Conservation (phyloP, 495 filamentous ascomycete genomes). For the Massariosphaeria phaeospora region DNA sequence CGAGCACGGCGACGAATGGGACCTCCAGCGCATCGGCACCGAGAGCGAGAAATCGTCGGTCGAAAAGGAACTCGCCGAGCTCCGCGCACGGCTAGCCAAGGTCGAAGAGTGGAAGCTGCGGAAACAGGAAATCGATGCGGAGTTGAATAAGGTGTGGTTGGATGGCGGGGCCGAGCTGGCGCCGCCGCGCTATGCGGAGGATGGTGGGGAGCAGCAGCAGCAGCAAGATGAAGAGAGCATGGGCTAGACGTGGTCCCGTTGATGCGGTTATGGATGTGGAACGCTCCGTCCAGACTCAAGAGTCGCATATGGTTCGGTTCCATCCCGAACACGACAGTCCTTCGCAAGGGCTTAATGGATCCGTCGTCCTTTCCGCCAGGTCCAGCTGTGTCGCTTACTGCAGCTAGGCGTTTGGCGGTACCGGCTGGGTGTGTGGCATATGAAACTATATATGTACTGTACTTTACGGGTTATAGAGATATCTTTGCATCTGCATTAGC, state of each 20-base stretch:
- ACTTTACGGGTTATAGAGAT: too few relatives aligned
- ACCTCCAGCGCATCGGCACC: slow-evolving; percentile 87
- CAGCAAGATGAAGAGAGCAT: neutral
- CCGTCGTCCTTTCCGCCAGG: too few relatives aligned
- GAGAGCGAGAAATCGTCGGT: slow-evolving; percentile 85
- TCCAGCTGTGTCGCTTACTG: too few relatives aligned
- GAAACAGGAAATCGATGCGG: slow-evolving; percentile 67
- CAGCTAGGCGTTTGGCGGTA: too few relatives aligned
- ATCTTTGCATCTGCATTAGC: too few relatives aligned
- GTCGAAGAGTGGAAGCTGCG: slow-evolving; percentile 80
- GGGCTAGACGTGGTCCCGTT: too few relatives aligned
- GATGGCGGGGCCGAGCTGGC: slow-evolving; percentile 38
- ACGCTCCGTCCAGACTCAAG: too few relatives aligned
- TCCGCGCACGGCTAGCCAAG: slow-evolving; percentile 70
- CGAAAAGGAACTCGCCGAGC: slow-evolving; percentile 78
- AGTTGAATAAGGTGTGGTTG: slow-evolving; percentile 60
- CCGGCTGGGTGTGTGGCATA: too few relatives aligned
- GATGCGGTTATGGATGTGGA: neutral
- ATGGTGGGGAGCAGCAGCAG: neutral
- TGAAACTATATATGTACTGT: too few relatives aligned
- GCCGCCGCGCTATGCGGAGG: slow-evolving; percentile 34
- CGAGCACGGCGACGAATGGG: slow-evolving; percentile 63
- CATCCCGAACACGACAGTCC: too few relatives aligned
- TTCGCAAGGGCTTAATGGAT: too few relatives aligned
- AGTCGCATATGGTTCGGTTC: too few relatives aligned